Evolutionary conservation across 2,329 filamentous ascomycete genomes (phyloP), one percentile per base, ranked within the genome.

Genomic region (Hypoxylon sp.): DNA sequence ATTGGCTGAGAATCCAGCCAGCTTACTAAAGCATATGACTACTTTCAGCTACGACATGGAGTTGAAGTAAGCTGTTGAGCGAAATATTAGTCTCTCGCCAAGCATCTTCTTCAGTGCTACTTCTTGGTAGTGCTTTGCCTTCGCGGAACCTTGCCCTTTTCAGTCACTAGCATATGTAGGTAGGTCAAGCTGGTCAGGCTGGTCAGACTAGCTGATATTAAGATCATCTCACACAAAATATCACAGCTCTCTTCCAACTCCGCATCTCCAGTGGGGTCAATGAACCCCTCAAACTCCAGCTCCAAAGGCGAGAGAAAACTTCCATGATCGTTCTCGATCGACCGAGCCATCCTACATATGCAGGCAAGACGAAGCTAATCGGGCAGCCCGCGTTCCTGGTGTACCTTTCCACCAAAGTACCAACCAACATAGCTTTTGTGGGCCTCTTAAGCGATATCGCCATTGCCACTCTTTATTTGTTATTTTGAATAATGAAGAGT

Each of bases 311-410:
- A 34, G 30, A 17, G 38, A 17, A 53, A 49, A 51, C 57, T 60
- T 65, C 50, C n/a, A 65, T 28, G 32, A 13, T 25, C n/a, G 51
- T 55, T 65, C 46, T 28, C 50, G 63, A 60, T 60, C 63, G 52
- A 25, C 51, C 28, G 56, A 56, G 14, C 38, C 17, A 43, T 43
- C 17, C 50, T 60, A 43, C 38, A 43, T 43, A 50, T 34, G 23
- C 34, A 56, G 34, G 41, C 36, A 34, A 32, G 36, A 52, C 19
- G 48, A 59, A 64, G 43, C 41, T 45, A 36, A 23, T 65, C 45
- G 51, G 46, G 28, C 45, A 30, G 30, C 9, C 56, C 50, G 45
- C 13, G 56, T 46, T 30, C 45, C n/a, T 56, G 36, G 43, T 38
- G 46, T 11, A 60, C 32, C 28, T 60, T 56, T 34, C 52, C 25